phyloP scores from a whole-genome alignment of 73 alveolate species.

The Symbiodinium pilosum region DNA sequence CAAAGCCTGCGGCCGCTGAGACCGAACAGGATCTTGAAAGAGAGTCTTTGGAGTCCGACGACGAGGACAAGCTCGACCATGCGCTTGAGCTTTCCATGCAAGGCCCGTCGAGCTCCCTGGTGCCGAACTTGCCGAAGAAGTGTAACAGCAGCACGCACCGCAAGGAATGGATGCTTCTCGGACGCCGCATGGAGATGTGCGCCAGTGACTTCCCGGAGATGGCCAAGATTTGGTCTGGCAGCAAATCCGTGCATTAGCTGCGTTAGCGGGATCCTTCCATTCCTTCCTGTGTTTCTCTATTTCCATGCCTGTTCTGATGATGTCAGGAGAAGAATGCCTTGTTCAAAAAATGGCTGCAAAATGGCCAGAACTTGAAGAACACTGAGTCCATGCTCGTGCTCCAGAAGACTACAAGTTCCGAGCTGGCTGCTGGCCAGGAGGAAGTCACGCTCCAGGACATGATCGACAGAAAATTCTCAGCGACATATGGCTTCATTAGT shows the following conservation, averaged over 20 bases:
- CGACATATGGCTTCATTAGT: too few relatives aligned
- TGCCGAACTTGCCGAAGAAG: neutral
- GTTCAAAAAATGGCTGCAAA: neutral
- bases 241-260: too few relatives aligned
- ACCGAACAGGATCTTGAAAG: neutral
- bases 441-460: neutral
- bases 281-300: too few relatives aligned
- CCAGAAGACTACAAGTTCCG: neutral
- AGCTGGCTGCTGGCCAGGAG: neutral
- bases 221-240: neutral
- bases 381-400: neutral
- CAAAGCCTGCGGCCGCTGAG: neutral
- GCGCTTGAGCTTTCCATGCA: too few relatives aligned
- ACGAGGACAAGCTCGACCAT: neutral
- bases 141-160: neutral
- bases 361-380: neutral
- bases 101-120: neutral
- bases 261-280: too few relatives aligned
- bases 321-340: neutral
- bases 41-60: neutral
- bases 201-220: neutral
- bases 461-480: neutral
- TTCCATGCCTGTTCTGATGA: too few relatives aligned
- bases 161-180: neutral
- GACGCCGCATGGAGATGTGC: neutral